phyloP scores from a whole-genome alignment of 345 rosid species.

The Ailanthus altissimus region DNA sequence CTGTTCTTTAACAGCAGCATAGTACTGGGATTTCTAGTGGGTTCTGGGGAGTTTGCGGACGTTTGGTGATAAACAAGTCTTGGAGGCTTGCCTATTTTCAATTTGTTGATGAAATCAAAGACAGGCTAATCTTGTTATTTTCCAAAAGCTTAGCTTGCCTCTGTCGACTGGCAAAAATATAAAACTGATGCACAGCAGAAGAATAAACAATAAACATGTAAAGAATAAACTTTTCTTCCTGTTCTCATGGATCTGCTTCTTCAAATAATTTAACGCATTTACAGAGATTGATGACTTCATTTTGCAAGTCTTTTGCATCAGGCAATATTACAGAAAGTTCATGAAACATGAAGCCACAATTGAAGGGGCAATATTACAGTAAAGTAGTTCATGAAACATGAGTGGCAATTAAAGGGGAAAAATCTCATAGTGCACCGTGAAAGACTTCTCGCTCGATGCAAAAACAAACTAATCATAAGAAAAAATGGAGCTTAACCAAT shows the following conservation, averaged over 20 bases:
- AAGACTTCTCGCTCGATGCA: background rate
- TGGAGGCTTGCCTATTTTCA: slow-evolving; percentile 13
- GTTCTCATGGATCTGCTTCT: background rate
- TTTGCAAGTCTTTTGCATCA: background rate
- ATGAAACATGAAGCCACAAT: background rate
- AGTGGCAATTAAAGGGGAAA: too few relatives aligned
- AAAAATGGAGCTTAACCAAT: background rate
- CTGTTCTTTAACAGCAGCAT: background rate
- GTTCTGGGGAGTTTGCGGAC: slow-evolving; percentile 10
- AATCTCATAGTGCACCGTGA: background rate
- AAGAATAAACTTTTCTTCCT: too few relatives aligned
- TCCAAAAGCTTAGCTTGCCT: background rate
- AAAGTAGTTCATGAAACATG: too few relatives aligned
- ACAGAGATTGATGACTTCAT: too few relatives aligned
- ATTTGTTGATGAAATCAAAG: background rate
- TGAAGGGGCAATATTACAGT: too few relatives aligned
- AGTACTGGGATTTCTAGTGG: background rate
- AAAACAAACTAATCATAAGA: background rate
- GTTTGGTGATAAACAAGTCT: background rate
- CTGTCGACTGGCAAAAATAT: background rate
- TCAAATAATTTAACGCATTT: background rate
- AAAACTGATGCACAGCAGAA: background rate
- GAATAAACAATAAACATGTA: too few relatives aligned
- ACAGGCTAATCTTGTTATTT: background rate
- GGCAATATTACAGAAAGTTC: background rate